Percentiles rank a stretch among this genome's conserved stretches.
Evolutionary conservation across 257 asterid species (phyloP).

Genomic region (Solanum chaucha): DNA sequence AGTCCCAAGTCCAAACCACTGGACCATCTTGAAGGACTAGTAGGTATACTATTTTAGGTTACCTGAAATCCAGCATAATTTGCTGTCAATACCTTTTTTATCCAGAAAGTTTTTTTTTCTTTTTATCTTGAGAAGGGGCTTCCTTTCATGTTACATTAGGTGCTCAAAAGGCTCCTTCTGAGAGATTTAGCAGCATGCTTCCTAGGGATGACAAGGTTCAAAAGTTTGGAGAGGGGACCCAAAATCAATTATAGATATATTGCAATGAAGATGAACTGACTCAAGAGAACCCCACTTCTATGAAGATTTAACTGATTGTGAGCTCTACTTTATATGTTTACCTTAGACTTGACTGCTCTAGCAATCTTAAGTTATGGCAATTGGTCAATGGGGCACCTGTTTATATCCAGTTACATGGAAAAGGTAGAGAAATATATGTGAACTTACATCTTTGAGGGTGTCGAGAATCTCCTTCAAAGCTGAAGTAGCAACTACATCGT

Average conservation of each 20-base stretch:
- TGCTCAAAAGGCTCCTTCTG: not conserved
- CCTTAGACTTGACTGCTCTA: not conserved
- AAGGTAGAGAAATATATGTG: not conserved
- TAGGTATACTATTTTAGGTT: not conserved
- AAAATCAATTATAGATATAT: not conserved
- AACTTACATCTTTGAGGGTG: slow-evolving; percentile 86
- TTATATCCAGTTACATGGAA: not conserved
- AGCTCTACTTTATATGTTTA: not conserved
- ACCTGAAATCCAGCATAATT: not conserved
- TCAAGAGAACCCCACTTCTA: not conserved
- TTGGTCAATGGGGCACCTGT: not conserved
- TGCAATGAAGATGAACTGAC: not conserved
- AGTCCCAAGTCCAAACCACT: not conserved
- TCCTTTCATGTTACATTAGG: not conserved
- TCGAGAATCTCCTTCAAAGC: slow-evolving; percentile 71
- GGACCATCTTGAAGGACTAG: not conserved
- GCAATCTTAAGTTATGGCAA: not conserved
- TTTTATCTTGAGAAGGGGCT: not conserved
- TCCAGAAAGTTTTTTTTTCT: not conserved
- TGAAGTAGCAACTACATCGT: slow-evolving; percentile 84
- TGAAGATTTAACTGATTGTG: not conserved
- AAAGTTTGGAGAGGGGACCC: not conserved
- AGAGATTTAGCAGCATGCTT: not conserved
- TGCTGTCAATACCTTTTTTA: not conserved
- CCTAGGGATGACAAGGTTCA: not conserved